Base-by-base conservation (phyloP, 106 monocot species). In the Allium cepa region DNA sequence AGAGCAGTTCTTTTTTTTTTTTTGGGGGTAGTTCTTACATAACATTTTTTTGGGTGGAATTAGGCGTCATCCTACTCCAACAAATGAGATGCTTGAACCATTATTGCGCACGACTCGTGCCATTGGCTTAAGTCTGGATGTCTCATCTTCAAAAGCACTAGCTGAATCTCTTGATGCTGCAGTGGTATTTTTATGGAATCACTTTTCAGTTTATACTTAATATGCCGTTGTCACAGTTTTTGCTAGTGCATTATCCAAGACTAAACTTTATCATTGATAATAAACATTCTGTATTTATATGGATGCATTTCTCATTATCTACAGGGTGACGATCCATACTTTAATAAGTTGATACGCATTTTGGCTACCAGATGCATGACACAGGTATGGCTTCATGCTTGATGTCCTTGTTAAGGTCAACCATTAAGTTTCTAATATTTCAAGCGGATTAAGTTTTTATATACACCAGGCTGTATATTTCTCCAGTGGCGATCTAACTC, bases 281-380 rank as follows among this genome's bases (percentile, higher is more conserved):
- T 36, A 36, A 36, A 36, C 36, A 36, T 36, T 3, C 36, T 36
- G 36, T 36, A 36, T 36, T 36, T 36, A 36, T 36, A 36, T 36
- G 1, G 36, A 36, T 36, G 36, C 36, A 36, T 36, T 36, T 36
- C 36, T 36, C 36, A 36, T 36, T 70, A 47, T 51, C 9, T 62
- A 61, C 81, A 97, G 97, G 78, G 87, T 62, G 84, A 89, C 75
- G 97, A 99, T 79, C 97, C 92, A 49, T 99, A 99, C 71, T 99
- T 99, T 59, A 99, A 99, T 62, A 99, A 92, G 72, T 71, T 99
- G 64, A 87, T 99, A 64, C 78, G 97, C 69, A 99, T 99, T 83
- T 63, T 99, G 73, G 89, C 92, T 47, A 99, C 97, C 60, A 86
- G 97, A 77, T 99, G 97, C 85, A 99, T 99, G 97, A 90, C 97